A percentile compares a stretch with the other conserved stretches of the same genome.
Conservation (phyloP, 305 asterid genomes). For the Fraxinus sp. region DNA sequence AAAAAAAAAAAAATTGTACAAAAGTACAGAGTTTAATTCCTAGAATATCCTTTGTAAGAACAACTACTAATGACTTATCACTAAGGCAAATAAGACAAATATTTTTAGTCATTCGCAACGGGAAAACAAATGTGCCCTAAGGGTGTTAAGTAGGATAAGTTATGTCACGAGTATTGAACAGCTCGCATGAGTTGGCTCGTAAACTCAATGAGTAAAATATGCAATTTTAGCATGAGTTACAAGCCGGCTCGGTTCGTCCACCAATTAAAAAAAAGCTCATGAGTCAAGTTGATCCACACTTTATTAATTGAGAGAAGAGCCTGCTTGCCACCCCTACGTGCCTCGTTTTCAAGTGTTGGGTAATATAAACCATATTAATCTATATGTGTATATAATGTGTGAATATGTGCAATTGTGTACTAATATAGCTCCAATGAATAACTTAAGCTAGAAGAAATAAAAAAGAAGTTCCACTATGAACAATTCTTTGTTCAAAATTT, state of each 20-base stretch:
- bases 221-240: neutral
- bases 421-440: neutral
- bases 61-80: neutral
- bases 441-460: neutral
- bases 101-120: neutral
- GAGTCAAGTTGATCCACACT: neutral
- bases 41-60: slow-evolving; percentile 11
- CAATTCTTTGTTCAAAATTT: neutral
- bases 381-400: too few relatives aligned
- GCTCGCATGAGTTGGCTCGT: neutral
- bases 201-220: neutral
- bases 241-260: neutral
- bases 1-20: too few relatives aligned
- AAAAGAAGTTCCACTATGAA: neutral
- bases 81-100: neutral
- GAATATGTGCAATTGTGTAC: too few relatives aligned
- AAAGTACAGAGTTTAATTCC: slow-evolving; percentile 13
- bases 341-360: neutral
- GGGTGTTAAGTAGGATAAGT: neutral
- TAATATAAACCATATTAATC: neutral
- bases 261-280: neutral
- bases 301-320: neutral
- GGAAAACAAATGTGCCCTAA: neutral
- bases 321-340: neutral
- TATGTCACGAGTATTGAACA: neutral